Evolutionary conservation across 352 stramenopile genomes (phyloP).

Genomic region (Pythium oligandrum): DNA sequence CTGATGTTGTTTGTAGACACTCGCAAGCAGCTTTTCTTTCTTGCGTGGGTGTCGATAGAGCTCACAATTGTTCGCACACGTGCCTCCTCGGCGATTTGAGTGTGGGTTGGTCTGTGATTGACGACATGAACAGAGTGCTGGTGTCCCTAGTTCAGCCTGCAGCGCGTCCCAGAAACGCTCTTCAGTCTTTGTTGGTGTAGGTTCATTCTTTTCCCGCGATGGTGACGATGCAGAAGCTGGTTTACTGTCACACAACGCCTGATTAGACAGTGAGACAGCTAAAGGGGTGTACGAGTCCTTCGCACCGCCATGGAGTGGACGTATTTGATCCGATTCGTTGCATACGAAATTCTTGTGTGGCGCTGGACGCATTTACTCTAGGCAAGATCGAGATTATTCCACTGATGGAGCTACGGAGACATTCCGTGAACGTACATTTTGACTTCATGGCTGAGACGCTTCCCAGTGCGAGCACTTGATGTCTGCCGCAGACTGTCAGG

Average conservation of each 20-base stretch:
- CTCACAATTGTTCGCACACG: slow-evolving; percentile 67
- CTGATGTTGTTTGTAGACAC: slow-evolving; percentile 65
- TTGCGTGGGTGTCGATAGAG: slow-evolving; percentile 63
- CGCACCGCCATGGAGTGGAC: slow-evolving; percentile 53
- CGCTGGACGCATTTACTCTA: slow-evolving; percentile 11
- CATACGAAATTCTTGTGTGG: slow-evolving; percentile 4
- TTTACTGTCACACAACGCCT: background rate
- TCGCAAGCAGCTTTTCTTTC: slow-evolving; percentile 44
- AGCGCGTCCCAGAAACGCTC: slow-evolving; percentile 47
- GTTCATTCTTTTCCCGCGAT: background rate
- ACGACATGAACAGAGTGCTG: slow-evolving; percentile 50
- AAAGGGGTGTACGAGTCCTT: background rate
- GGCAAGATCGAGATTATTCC: slow-evolving; percentile 8
- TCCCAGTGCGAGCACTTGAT: too few species aligned
- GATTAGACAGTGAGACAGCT: background rate
- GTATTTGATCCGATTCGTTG: slow-evolving; percentile 27
- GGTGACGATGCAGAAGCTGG: slow-evolving; percentile 2
- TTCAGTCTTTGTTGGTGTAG: slow-evolving; percentile 15
- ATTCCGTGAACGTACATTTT: background rate
- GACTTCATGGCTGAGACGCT: background rate
- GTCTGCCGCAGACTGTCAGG: too few species aligned
- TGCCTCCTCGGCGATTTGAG: slow-evolving; percentile 11
- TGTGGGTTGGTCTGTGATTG: slow-evolving; percentile 10
- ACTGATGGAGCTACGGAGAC: too few species aligned
- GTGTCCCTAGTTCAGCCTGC: slow-evolving; percentile 38